Conservation (phyloP, 2,329 filamentous ascomycete genomes). For the Calonectria multiphialidica region DNA sequence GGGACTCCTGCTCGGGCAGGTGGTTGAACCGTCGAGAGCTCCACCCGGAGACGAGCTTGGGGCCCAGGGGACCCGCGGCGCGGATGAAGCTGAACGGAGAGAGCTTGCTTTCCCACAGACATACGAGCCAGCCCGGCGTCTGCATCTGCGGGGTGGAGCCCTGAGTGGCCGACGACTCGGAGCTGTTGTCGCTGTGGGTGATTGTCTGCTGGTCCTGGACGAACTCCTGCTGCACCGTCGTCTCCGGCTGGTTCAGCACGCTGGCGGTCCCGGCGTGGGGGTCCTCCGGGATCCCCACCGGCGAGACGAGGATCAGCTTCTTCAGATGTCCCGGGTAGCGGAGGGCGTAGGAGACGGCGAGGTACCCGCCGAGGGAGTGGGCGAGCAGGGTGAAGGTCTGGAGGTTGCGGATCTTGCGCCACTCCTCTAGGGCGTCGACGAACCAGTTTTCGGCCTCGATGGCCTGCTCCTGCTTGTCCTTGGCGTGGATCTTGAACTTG, state of each 20-base stretch:
- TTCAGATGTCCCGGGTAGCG: slow-evolving; percentile 97
- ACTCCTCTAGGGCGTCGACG: slow-evolving; percentile 95
- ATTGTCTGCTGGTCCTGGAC: slow-evolving; percentile 78
- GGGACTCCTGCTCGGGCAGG: slow-evolving; percentile 81
- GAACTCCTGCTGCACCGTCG: slow-evolving; percentile 82
- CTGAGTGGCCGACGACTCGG: slow-evolving; percentile 52
- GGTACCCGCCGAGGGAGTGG: slow-evolving; percentile 94
- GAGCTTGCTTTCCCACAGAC: slow-evolving; percentile 96
- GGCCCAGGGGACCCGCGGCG: slow-evolving; percentile 88
- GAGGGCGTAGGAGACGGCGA: slow-evolving; percentile 92
- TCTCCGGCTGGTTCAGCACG: slow-evolving; percentile 81
- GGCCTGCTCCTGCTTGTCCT: slow-evolving; percentile 83
- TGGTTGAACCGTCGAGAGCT: slow-evolving; percentile 95
- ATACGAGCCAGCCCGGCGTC: slow-evolving; percentile 79
- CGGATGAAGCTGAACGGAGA: slow-evolving; percentile 94
- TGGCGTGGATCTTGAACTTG: slow-evolving; percentile 84
- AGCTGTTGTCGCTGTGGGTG: slow-evolving; percentile 50
- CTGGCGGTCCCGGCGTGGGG: slow-evolving; percentile 86
- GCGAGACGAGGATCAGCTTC: slow-evolving; percentile 94
- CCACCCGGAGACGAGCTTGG: slow-evolving; percentile 94
- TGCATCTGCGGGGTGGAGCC: slow-evolving; percentile 36
- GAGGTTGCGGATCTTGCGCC: slow-evolving; percentile 88
- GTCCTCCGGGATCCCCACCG: slow-evolving; percentile 96
- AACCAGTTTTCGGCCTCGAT: slow-evolving; percentile 95
- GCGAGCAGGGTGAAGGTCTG: slow-evolving; percentile 94